Conservation (phyloP, 345 rosid species). For the Geranium rotundifolium region DNA sequence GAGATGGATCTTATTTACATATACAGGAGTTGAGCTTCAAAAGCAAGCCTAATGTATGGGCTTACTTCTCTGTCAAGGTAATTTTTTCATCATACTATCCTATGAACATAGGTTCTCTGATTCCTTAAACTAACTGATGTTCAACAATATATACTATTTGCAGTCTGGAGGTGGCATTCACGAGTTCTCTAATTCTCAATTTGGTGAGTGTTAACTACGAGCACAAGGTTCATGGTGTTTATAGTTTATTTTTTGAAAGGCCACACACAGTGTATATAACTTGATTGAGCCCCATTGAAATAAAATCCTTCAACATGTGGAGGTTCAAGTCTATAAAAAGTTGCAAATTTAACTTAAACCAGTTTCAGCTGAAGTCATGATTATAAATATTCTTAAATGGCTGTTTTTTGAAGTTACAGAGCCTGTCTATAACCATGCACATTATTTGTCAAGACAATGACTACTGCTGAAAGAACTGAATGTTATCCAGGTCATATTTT, state of each 20-base stretch:
- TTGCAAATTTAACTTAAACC: no score
- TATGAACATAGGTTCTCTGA: conserved; percentile 6
- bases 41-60: conserved; percentile 99
- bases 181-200: conserved; percentile 98
- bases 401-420: no score
- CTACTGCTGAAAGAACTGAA: neutral
- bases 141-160: conserved; percentile 6
- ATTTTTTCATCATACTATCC: conserved; percentile 5
- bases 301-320: no score
- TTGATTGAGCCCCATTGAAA: no score
- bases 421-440: no score
- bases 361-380: no score
- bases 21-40: conserved; percentile 95
- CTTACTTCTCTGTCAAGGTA: conserved; percentile 99
- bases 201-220: conserved; percentile 46
- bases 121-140: conserved; percentile 11
- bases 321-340: no score
- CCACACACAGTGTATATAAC: neutral
- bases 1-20: no score
- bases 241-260: no score
- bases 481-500: conserved; percentile 73
- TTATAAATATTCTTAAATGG: no score
- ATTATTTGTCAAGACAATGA: no score
- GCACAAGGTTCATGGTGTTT: neutral
- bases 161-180: conserved; percentile 99